Base-by-base conservation (phyloP, 2,329 filamentous ascomycete genomes). In the Helicocarpus griseus region DNA sequence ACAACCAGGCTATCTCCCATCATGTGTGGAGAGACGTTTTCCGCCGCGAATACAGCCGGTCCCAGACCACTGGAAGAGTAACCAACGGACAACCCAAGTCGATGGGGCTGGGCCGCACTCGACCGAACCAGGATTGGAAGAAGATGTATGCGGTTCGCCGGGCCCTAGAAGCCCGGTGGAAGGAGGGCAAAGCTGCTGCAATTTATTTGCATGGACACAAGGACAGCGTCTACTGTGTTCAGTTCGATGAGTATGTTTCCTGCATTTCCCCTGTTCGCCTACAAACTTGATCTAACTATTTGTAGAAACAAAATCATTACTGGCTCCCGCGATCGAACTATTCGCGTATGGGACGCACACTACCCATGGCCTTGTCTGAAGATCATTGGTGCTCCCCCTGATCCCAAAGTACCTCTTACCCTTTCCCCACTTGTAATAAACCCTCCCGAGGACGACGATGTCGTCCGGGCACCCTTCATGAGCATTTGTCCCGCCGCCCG, bases 141-240 rank as follows among this genome's bases (percentile, higher is more conserved):
- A 79, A 82, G 57, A 87, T 96, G 65, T 95, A 90, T 67, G 77
- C 82, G 59, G 85, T 87, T 41, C 85, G 87, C 59, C 79, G 83
- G 54, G 79, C 86, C 56, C 77, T 98, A 55, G 85, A 89, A 59
- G 74, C 77, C 57, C 82, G 87, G 56, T 98, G 93, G 93, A 83
- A 81, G 60, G 74, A 83, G 48, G 86, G 87, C 51, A 83, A 84
- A 58, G 87, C 89, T 7, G 84, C 82, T 43, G 85, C 89, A 0
- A 82, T 95, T 51, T 97, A 96, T 67, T 78, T 98, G 21, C 89
- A 93, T 61, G 93, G 93, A 2, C 93, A 98, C 66, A 83, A 84
- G 24, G 93, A 98, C 67, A 96, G 89, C 58, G 94, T 98, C 52
- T 98, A 98, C 72, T 98, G 93, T 69, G 81, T 95, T 52, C 93